Percentiles rank a stretch among this genome's conserved stretches.
These are phyloP conservation scores for Ophiostoma ulmi DNA, from an alignment of 2,329 filamentous ascomycete genomes.

Conservation along the genomic window DNA sequence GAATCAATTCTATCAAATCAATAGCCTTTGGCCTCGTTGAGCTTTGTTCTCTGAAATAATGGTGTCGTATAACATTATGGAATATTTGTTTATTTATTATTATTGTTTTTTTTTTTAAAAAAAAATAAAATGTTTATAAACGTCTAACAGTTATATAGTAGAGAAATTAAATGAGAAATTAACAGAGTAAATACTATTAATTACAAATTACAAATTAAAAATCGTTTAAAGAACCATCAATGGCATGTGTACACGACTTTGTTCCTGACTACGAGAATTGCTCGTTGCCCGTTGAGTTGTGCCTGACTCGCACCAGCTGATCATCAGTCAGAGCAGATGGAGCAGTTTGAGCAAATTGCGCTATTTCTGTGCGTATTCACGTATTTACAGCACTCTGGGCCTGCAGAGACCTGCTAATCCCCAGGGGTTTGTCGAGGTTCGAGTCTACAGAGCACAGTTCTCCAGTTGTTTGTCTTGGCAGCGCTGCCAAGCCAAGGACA, in stretches of 20 bases:
- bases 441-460: too few species aligned
- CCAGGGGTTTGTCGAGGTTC: not conserved
- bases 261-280: not conserved
- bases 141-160: too few species aligned
- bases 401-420: not conserved
- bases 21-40: too few species aligned
- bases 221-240: not conserved
- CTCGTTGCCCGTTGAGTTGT: not conserved
- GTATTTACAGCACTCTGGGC: not conserved
- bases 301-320: conserved; percentile 1
- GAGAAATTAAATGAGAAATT: too few species aligned
- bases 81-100: too few species aligned
- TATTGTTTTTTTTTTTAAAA: too few species aligned
- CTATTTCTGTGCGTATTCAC: not conserved
- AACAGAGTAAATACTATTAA: too few species aligned
- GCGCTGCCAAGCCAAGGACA: conserved; percentile 14
- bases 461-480: conserved; percentile 17
- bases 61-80: too few species aligned
- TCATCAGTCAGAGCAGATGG: not conserved
- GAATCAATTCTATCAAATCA: too few species aligned
- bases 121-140: too few species aligned
- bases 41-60: too few species aligned
- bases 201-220: not conserved
- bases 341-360: too few species aligned
- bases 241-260: not conserved